phyloP scores from a whole-genome alignment of 2,329 filamentous ascomycete genomes.

The Ceratocystiopsis sp. region DNA sequence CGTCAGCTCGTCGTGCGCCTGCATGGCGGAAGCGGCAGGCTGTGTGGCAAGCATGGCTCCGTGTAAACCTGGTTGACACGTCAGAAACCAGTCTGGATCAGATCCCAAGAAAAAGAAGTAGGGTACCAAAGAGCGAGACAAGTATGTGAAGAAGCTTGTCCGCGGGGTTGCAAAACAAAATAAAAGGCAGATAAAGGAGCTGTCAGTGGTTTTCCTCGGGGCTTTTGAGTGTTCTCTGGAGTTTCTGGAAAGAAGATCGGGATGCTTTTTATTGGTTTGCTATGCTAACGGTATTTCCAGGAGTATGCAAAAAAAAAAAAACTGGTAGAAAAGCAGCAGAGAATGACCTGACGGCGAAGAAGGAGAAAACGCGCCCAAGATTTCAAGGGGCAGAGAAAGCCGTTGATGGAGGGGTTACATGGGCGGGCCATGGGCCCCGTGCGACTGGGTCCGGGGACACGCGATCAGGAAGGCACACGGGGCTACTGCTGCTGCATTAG shows the following conservation, averaged over 20 bases:
- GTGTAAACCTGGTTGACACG: too few species aligned
- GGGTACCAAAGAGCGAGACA: background rate
- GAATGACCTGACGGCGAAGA: background rate
- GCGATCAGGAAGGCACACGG: too few species aligned
- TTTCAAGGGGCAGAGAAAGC: too few species aligned
- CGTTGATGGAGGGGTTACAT: too few species aligned
- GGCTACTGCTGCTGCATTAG: too few species aligned
- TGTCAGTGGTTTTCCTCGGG: background rate
- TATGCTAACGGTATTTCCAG: slow-evolving; percentile 6
- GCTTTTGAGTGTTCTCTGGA: background rate
- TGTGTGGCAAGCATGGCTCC: slow-evolving; percentile 7
- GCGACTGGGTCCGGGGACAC: too few species aligned
- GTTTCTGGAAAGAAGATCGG: background rate
- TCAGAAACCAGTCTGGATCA: too few species aligned
- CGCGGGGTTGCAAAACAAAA: too few species aligned
- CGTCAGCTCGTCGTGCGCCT: slow-evolving; percentile 68
- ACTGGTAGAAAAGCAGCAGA: background rate
- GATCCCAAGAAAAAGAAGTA: background rate
- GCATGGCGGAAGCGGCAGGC: slow-evolving; percentile 21
- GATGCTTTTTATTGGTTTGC: slow-evolving; percentile 7
- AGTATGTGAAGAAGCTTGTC: too few species aligned
- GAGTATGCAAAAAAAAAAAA: background rate
- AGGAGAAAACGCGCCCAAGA: too few species aligned
- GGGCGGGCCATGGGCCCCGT: too few species aligned
- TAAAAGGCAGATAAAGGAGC: background rate